These are phyloP conservation scores for Xylariaceae sp. DNA, from an alignment of 2,329 filamentous ascomycete species.

Conservation along the genomic window DNA sequence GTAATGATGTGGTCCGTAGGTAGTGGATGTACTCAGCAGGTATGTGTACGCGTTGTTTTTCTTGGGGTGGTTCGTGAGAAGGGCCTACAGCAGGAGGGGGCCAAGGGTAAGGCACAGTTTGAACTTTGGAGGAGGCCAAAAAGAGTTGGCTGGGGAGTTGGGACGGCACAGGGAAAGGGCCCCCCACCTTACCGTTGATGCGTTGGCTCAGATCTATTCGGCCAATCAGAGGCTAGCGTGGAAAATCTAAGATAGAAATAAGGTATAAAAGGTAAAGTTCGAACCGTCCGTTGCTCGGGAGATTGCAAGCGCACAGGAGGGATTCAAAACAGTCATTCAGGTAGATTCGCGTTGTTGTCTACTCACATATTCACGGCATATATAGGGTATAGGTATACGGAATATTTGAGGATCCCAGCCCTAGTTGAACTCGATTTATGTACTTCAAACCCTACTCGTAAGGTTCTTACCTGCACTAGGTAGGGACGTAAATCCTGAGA, in stretches of 20 bases:
- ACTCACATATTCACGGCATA: too few species aligned
- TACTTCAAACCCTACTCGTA: background rate
- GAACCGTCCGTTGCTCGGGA: background rate
- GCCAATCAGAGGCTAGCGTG: slow-evolving; percentile 22
- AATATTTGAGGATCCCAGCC: background rate
- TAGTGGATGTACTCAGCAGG: background rate
- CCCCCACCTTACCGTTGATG: slow-evolving; percentile 24
- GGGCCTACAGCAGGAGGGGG: slow-evolving; percentile 7
- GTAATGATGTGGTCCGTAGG: background rate
- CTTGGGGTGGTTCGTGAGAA: slow-evolving; percentile 23
- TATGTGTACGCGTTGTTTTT: slow-evolving; percentile 12
- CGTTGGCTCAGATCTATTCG: slow-evolving; percentile 24
- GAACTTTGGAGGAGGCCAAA: slow-evolving; percentile 5
- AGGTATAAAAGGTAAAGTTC: background rate
- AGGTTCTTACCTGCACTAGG: background rate
- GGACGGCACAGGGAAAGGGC: slow-evolving; percentile 8
- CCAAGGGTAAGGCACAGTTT: slow-evolving; percentile 9
- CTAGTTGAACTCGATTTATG: background rate
- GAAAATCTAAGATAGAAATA: background rate
- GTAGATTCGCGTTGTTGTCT: background rate
- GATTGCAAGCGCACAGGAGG: background rate
- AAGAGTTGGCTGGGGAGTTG: slow-evolving; percentile 20
- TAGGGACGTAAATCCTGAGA: too few species aligned
- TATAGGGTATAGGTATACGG: background rate
- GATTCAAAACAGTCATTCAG: background rate